Percentiles rank a stretch among this genome's conserved stretches.
Evolutionary conservation across 768 basidiomycete genomes (phyloP).

Genomic region (Termitomyces sp.): DNA sequence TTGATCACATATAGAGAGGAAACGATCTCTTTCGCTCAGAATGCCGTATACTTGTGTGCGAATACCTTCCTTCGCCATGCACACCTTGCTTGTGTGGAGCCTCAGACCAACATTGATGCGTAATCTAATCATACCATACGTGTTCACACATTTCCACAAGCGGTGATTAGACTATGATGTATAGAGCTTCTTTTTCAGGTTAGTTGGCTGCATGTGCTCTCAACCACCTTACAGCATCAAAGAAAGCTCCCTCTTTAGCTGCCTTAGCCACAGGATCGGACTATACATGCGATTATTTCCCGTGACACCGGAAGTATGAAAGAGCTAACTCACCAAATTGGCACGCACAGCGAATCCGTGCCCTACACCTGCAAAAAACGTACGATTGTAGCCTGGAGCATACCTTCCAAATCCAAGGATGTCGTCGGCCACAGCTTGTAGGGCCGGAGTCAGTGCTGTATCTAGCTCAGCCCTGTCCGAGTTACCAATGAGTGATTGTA

Average conservation of each 20-base stretch:
- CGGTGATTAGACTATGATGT: background rate
- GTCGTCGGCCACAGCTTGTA: constrained; percentile 10
- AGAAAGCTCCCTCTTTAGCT: constrained; percentile 14
- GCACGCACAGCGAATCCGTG: constrained; percentile 15
- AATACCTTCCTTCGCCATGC: background rate
- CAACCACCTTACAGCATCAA: constrained; percentile 13
- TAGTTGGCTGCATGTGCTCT: background rate
- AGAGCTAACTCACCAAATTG: constrained; percentile 7
- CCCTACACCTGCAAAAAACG: constrained; percentile 12
- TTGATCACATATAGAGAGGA: background rate
- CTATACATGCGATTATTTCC: background rate
- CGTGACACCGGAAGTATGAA: background rate
- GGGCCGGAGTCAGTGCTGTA: constrained; percentile 6
- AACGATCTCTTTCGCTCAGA: background rate
- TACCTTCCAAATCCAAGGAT: constrained; percentile 12
- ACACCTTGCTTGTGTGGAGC: background rate
- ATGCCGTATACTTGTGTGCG: background rate
- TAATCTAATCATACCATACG: background rate
- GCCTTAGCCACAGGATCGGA: constrained; percentile 14
- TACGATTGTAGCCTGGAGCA: constrained; percentile 10
- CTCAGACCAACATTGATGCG: background rate
- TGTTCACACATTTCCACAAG: background rate
- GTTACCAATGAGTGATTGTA: background rate
- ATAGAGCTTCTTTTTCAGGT: background rate
- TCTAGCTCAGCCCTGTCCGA: constrained; percentile 10